Percentiles rank a stretch among this genome's conserved stretches.
phyloP scores from a whole-genome alignment of 179 eudicot species.

The Vitellaria paradoxa region DNA sequence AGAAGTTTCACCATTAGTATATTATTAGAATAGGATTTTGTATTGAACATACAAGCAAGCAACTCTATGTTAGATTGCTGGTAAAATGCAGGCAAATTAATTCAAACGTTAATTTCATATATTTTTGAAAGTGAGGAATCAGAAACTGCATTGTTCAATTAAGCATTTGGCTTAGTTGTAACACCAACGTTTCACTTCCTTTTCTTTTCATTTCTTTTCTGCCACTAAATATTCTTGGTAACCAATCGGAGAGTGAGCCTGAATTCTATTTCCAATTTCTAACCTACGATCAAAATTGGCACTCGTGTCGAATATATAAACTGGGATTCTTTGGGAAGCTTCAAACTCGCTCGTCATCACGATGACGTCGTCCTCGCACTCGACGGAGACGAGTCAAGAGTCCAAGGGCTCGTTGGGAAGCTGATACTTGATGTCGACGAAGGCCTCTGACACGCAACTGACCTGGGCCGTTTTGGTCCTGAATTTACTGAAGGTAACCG shows the following conservation, averaged over 20 bases:
- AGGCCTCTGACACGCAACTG: background rate
- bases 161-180: background rate
- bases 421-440: background rate
- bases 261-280: no score
- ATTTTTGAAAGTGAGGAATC: background rate
- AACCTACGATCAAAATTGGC: background rate
- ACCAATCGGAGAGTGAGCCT: background rate
- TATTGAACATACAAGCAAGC: no score
- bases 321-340: background rate
- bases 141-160: background rate
- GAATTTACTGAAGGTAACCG: background rate
- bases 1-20: no score
- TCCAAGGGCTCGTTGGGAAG: background rate
- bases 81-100: no score
- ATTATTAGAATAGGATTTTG: no score
- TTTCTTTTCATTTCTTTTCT: no score
- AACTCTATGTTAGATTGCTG: background rate
- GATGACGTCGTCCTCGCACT: background rate
- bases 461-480: background rate
- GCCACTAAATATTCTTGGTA: background rate
- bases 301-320: background rate
- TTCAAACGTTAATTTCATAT: no score
- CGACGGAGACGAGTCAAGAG: background rate
- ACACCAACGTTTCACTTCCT: no score
- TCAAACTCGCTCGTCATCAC: background rate